Percentiles rank a stretch among this genome's conserved stretches.
These are phyloP conservation scores for Ceratocystis diversiconidia DNA, from an alignment of 2,329 filamentous ascomycete genomes.

Conservation along the genomic window DNA sequence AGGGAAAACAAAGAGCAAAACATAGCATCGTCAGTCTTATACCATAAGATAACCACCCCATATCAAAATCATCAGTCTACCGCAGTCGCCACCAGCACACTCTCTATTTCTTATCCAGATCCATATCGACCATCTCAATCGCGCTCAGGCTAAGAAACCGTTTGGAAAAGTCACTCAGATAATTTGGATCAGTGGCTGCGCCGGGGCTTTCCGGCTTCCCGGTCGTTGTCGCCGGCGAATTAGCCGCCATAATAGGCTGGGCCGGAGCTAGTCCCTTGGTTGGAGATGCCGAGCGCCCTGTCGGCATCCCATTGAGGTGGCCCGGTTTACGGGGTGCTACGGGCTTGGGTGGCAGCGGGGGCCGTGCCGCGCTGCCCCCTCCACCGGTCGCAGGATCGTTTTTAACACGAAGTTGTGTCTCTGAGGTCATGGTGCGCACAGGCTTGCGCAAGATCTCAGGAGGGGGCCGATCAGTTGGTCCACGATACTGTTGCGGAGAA, in stretches of 20 bases:
- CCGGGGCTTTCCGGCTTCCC: slow-evolving; percentile 23
- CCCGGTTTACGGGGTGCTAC: slow-evolving; percentile 46
- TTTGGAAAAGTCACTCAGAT: slow-evolving; percentile 59
- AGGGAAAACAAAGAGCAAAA: not conserved
- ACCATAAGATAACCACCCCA: not conserved
- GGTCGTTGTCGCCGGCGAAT: slow-evolving; percentile 23
- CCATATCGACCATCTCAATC: slow-evolving; percentile 78
- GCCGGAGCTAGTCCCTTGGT: slow-evolving; percentile 27
- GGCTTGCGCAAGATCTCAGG: slow-evolving; percentile 15
- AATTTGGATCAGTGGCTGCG: slow-evolving; percentile 47
- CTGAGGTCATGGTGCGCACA: slow-evolving; percentile 12
- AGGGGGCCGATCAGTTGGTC: not conserved
- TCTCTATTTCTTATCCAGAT: slow-evolving; percentile 26
- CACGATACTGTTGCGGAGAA: not conserved
- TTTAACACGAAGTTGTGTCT: slow-evolving; percentile 20
- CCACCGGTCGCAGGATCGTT: slow-evolving; percentile 11
- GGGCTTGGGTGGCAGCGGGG: slow-evolving; percentile 27
- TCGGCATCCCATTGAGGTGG: slow-evolving; percentile 44
- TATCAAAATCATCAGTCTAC: not conserved
- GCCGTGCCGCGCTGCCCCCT: slow-evolving; percentile 8
- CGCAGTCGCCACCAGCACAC: not conserved
- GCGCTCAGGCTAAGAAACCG: slow-evolving; percentile 73
- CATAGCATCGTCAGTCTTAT: not conserved
- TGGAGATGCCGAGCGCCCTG: slow-evolving; percentile 26
- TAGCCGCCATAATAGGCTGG: slow-evolving; percentile 26